Conservation (phyloP, 2,329 filamentous ascomycete genomes). For the Paecilomyces variotii region DNA sequence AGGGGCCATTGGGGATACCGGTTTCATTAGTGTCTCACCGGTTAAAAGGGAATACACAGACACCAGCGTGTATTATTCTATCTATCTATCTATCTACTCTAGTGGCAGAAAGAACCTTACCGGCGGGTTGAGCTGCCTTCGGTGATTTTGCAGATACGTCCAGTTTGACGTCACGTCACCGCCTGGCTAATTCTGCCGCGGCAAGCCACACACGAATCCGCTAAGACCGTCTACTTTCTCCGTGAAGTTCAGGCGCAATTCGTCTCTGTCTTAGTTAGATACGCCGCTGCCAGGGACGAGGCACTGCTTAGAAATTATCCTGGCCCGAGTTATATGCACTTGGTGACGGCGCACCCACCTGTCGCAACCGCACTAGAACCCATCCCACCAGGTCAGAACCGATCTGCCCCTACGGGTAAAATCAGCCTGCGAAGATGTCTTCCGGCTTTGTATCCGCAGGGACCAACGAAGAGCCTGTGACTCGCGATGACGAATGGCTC, state of each 20-base stretch:
- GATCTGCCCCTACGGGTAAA: conserved; percentile 4
- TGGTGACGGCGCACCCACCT: not conserved
- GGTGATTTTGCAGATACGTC: not conserved
- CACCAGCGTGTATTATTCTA: too few species aligned
- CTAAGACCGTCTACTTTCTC: not conserved
- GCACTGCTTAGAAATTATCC: not conserved
- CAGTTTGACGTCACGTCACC: conserved; percentile 2
- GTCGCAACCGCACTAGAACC: not conserved
- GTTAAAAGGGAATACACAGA: not conserved
- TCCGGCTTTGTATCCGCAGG: conserved; percentile 40
- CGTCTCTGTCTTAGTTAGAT: not conserved
- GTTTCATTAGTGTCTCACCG: not conserved
- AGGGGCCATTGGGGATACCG: not conserved
- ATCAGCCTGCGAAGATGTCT: conserved; percentile 26
- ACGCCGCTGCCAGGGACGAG: not conserved
- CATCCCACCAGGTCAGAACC: not conserved
- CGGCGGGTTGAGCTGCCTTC: conserved; percentile 4
- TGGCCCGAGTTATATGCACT: not conserved
- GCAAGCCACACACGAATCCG: not conserved
- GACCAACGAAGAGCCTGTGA: conserved; percentile 31
- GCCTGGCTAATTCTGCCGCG: conserved; percentile 7
- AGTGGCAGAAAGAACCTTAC: not conserved
- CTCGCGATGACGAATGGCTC: conserved; percentile 37
- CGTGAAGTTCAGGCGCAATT: not conserved
- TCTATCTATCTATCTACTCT: not conserved